A percentile compares a stretch with the other conserved stretches of the same genome.
Evolutionary conservation across 2,329 filamentous ascomycete genomes (phyloP).

Genomic region (Microdochium bolleyi): DNA sequence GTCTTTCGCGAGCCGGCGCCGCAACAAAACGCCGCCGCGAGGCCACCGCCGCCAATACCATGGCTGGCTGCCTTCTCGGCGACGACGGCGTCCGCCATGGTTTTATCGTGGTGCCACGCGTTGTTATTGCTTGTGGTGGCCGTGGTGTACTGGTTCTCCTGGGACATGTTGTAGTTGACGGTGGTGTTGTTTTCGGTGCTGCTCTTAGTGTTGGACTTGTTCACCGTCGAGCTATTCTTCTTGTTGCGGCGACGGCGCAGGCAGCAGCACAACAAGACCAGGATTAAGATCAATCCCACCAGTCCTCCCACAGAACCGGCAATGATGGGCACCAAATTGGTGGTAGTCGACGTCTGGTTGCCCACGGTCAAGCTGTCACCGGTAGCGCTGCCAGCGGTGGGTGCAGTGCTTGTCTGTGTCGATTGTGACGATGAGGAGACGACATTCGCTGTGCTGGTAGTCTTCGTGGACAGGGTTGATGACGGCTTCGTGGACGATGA

Average conservation of each 20-base stretch:
- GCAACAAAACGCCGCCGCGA: background rate
- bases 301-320: background rate
- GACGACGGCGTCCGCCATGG: background rate
- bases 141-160: background rate
- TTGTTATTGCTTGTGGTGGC: background rate
- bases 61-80: background rate
- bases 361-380: background rate
- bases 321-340: background rate
- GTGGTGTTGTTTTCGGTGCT: background rate
- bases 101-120: background rate
- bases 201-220: background rate
- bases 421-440: background rate
- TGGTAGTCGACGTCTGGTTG: background rate
- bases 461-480: background rate
- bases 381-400: background rate
- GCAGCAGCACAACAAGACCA: slow-evolving; percentile 2
- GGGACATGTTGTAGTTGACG: background rate
- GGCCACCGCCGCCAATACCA: background rate
- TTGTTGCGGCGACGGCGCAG: slow-evolving; percentile 1
- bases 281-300: background rate
- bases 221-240: background rate
- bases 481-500: background rate
- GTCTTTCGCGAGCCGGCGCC: background rate
- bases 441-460: background rate
- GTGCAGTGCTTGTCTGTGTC: background rate